Base-by-base conservation (phyloP, 2,329 filamentous ascomycete genomes). In the Sclerotinia sclerotiorum region DNA sequence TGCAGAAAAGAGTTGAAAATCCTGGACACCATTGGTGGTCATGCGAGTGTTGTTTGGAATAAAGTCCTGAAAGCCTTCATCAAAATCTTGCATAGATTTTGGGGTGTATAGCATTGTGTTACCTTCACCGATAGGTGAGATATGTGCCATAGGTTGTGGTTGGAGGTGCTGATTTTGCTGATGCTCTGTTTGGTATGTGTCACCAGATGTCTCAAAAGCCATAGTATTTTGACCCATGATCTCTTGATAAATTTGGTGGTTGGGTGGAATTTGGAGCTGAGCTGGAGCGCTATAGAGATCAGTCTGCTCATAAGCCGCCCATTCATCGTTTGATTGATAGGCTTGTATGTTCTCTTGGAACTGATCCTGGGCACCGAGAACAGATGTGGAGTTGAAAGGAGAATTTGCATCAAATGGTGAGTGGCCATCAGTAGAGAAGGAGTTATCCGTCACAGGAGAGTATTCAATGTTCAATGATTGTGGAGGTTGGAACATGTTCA, bases 101-200 rank as follows among this genome's bases (percentile, higher is more conserved):
- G 90, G 88, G 13, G 90, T 90, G 79, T 84, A 90, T 44, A 92
- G 83, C 80, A 91, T 90, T 1, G 87, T 81, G 69, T 90, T 88
- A 48, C 85, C 84, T 74, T 92, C 89, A 6, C 88, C 90, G 66
- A 84, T 83, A 11, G 90, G 89, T 4, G 90, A 93, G 70, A 92
- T 84, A 70, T 91, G 88, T 35, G 83, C 79, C 48, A 78, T 76
- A 8, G 79, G 73, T 49, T 76, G 72, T n/a, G 71, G 57, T 13
- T 24, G 58, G 15, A 35, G 44, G 29, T 17, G 44, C 49, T 49
- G 57, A 3, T n/a, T 27, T 7, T 32, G 58, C n/a, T 61, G 58
- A 24, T 61, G 58, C 15, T 49, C 46, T 46, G 24, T 3, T 35
- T 58, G 68, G 55, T 72, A 73, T n/a, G 71, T 68, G 58, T 72